Evolutionary conservation across 225 moss, liverwort and hornwort species (phyloP).

Genomic region (Sphagnum tenellum): DNA sequence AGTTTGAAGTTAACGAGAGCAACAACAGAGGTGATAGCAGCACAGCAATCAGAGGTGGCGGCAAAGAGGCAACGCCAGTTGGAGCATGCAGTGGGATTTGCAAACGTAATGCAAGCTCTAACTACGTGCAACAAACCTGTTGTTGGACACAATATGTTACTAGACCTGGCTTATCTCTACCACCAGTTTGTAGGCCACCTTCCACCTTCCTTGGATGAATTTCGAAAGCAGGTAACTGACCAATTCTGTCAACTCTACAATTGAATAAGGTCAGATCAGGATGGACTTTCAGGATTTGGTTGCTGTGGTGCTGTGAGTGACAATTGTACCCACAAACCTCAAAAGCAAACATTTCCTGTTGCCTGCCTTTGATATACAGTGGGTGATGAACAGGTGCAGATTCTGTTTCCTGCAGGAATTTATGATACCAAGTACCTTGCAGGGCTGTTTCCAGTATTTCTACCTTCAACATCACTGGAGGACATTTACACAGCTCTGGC

Average conservation of each 20-base stretch:
- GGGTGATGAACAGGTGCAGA: slow-evolving; percentile 25
- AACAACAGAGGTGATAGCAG: slow-evolving; percentile 35
- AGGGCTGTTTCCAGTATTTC: slow-evolving; percentile 26
- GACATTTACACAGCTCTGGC: slow-evolving; percentile 24
- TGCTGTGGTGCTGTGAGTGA: background rate
- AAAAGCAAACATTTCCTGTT: too few species aligned
- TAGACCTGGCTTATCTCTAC: slow-evolving; percentile 39
- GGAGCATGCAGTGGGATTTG: slow-evolving; percentile 45
- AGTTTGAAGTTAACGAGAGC: slow-evolving; percentile 61
- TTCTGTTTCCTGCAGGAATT: slow-evolving; percentile 41
- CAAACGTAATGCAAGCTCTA: slow-evolving; percentile 42
- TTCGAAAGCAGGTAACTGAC: slow-evolving; percentile 37
- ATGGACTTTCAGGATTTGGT: too few species aligned
- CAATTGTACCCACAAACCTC: background rate
- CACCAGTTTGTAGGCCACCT: slow-evolving; percentile 51
- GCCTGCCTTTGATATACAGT: background rate
- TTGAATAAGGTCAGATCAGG: too few species aligned
- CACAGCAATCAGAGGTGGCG: slow-evolving; percentile 43
- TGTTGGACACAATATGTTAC: slow-evolving; percentile 53
- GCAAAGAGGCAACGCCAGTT: slow-evolving; percentile 41
- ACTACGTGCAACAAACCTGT: slow-evolving; percentile 44
- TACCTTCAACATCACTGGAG: slow-evolving; percentile 40
- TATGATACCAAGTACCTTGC: slow-evolving; percentile 63
- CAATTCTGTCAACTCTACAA: too few species aligned
- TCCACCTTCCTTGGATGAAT: slow-evolving; percentile 39